phyloP scores from a whole-genome alignment of 1,139 yeast species.

The Suhomyces taliae region DNA sequence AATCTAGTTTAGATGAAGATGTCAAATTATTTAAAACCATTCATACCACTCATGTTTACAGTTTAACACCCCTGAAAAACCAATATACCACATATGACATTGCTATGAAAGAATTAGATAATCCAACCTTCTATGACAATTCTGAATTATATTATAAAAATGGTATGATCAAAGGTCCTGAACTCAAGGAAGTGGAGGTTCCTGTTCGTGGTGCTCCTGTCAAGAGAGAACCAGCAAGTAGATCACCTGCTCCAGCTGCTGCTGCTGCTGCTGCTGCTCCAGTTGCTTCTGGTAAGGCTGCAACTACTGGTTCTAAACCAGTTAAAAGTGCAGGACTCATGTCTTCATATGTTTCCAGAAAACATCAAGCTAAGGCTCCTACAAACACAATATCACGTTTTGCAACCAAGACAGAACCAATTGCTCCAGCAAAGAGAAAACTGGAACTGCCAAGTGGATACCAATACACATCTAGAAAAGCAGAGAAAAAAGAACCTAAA shows the following conservation, averaged over 20 bases:
- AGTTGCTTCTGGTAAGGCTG: neutral
- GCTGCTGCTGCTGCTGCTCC: constrained; percentile 8
- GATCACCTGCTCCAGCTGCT: constrained; percentile 1
- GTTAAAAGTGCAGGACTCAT: constrained; percentile 20
- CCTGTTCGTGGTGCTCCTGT: neutral
- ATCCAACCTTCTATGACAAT: constrained; percentile 19
- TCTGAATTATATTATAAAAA: constrained; percentile 22
- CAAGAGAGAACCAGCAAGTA: neutral
- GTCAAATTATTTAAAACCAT: constrained; percentile 22
- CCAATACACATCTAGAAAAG: constrained; percentile 43
- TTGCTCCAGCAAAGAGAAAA: constrained; percentile 3
- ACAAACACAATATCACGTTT: constrained; percentile 17
- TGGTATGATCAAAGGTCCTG: constrained; percentile 41
- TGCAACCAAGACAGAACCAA: constrained; percentile 24
- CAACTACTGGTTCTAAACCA: constrained; percentile 10
- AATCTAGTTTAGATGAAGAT: constrained; percentile 15
- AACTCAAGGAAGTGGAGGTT: constrained; percentile 16
- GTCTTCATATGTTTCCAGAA: constrained; percentile 32
- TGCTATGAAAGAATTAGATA: constrained; percentile 30
- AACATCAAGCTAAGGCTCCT: constrained; percentile 14
- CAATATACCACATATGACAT: constrained; percentile 23
- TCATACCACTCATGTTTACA: constrained; percentile 33
- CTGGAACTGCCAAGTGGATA: constrained; percentile 18
- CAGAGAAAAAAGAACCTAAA: constrained; percentile 29
- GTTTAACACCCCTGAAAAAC: constrained; percentile 23